A percentile compares a stretch with the other conserved stretches of the same genome.
Conservation (phyloP, 129 eudicot species). For the Lonicera japonica region DNA sequence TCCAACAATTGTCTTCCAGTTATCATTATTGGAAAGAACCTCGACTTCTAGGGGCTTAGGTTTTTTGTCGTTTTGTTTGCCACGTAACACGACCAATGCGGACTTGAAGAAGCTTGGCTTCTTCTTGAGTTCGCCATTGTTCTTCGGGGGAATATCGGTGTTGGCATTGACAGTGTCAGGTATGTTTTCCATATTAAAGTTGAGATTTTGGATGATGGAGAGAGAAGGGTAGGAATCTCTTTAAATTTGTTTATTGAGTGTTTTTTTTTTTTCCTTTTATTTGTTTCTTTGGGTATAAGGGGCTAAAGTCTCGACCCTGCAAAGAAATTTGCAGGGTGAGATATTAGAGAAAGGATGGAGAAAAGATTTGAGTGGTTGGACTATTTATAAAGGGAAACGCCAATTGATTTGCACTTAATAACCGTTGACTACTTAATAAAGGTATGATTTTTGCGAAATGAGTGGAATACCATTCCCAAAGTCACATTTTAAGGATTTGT, state of each 20-base stretch:
- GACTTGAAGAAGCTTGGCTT: slow-evolving; percentile 21
- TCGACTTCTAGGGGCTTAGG: background rate
- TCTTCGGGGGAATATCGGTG: background rate
- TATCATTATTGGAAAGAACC: slow-evolving; percentile 4
- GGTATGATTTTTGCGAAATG: too few relatives aligned
- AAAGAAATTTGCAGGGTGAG: slow-evolving; percentile 4
- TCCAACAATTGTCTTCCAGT: slow-evolving; percentile 33
- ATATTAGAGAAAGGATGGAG: background rate
- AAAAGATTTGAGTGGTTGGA: background rate
- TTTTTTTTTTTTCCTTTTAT: too few relatives aligned
- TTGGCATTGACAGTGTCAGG: background rate
- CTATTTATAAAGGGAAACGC: too few relatives aligned
- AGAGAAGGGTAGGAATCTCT: background rate
- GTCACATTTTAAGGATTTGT: too few relatives aligned
- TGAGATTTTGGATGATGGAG: background rate
- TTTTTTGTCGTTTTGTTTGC: background rate
- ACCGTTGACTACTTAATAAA: too few relatives aligned
- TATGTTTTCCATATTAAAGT: slow-evolving; percentile 16
- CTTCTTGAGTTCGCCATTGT: slow-evolving; percentile 7
- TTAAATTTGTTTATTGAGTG: too few relatives aligned
- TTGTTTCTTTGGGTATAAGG: too few relatives aligned
- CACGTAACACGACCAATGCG: slow-evolving; percentile 26
- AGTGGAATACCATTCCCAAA: too few relatives aligned
- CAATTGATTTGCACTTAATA: too few relatives aligned
- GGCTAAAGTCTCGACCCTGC: slow-evolving; percentile 15